Evolutionary conservation across 352 stramenopile genomes (phyloP), one percentile per base, ranked within the genome.

Genomic region (Phytophthora foliorum): DNA sequence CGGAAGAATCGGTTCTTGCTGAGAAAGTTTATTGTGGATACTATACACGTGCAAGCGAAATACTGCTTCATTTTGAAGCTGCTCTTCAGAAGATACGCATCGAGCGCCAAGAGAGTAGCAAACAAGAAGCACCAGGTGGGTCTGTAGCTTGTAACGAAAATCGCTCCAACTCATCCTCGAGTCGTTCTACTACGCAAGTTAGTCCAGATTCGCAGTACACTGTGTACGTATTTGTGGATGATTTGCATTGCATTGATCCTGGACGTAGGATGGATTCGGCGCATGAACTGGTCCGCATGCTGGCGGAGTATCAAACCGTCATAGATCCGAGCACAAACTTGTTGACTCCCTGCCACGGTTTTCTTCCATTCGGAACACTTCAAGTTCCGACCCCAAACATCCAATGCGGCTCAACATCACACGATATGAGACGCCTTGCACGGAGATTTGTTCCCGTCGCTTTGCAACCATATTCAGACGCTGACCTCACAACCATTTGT

Each of bases 181-280:
- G 38, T 19, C 29, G 29, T 34, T 34, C 29, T 34, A 22, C 7
- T 19, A 4, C 38, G 17, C 17, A 4, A 7, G 38, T 9, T 45
- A 16, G 16, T 32, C 25, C 29, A 11, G 46, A 32, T 29, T 46
- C 39, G 0, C 64, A 59, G 38, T 39, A 29, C 22, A 42, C 44
- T 5, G 56, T 73, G 19, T 69, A 81, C 27, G 58, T 90, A 6
- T 92, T 90, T 53, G 51, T 92, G 19, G 84, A 92, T n/a, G 84
- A 92, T 41, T 58, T 92, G 1, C 80, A 92, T 9, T 84, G 71
- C 29, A 41, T 84, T 24, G 49, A 82, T 19, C 16, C 31, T 9
- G 14, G 57, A 4, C 21, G 25, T 6, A 50, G 19, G 3, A 80
- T 74, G 45, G 62, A 89, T 44, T 81, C 72, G 1, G 63, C 77